Base-by-base conservation (phyloP, 2,329 filamentous ascomycete species). In the Talaromyces sp. region DNA sequence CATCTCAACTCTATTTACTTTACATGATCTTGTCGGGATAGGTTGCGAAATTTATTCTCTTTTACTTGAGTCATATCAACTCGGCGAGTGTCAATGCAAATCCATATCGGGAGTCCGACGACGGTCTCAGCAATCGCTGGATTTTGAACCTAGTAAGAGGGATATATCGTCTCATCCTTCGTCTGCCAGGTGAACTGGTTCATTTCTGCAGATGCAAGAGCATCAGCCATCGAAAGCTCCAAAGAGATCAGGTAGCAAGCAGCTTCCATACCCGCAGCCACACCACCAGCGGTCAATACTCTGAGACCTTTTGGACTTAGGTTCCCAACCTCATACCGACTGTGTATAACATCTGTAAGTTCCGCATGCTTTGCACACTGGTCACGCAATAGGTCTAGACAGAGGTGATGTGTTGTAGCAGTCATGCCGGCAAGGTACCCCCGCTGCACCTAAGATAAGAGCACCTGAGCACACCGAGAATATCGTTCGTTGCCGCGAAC, bases 351-450 rank as follows among this genome's bases (percentile, higher is more conserved):
- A 54, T 40, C 29, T 25, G 60, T 56, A 22, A 22, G 22, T 13
- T 15, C 60, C 15, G 15, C 3, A 51, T 63, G 60, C 47, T 38
- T 54, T 5, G 62, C 61, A 63, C 71, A 73, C 19, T 73, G 67
- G 11, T 69, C 66, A 17, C 68, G 69, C 34, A 75, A 68, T 10
- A 31, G 17, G 8, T 74, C 69, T 7, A 73, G 62, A 2, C 53
- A 69, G 3, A 66, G 66, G 61, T 80, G 79, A 69, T 81, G 79
- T 22, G 79, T 81, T 1, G 79, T 80, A 1, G 72, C 45, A 25
- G 19, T 47, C 19, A 47, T 25, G 19, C 45, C 45, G 4, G 45
- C 19, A 47, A 47, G 45, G 19, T n/a, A 11, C 19, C 11, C 45
- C 45, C 19, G 45, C 45, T 25, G 45, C 45, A 47, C 45, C 45